A percentile compares a stretch with the other conserved stretches of the same genome.
Conservation (phyloP, 225 moss, liverwort and hornwort genomes). For the Sphagnum tenellum region DNA sequence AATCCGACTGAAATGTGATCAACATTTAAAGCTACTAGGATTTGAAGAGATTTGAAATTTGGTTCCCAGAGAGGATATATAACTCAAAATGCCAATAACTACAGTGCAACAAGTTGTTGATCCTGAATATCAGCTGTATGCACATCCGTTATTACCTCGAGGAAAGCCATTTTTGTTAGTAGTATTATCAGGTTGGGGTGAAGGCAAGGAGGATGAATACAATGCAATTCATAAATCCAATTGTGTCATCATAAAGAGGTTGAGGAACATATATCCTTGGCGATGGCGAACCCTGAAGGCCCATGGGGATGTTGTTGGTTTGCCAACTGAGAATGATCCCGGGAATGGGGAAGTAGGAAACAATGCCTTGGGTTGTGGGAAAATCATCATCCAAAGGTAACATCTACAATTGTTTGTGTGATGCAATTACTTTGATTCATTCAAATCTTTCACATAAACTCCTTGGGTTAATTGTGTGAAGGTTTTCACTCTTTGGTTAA, state of each 20-base stretch:
- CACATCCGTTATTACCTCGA: slow-evolving; percentile 34
- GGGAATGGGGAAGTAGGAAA: slow-evolving; percentile 82
- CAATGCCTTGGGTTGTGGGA: slow-evolving; percentile 76
- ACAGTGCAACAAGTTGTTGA: slow-evolving; percentile 26
- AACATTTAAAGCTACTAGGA: too few relatives aligned
- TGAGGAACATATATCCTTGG: slow-evolving; percentile 35
- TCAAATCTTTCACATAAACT: too few relatives aligned
- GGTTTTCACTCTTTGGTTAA: too few relatives aligned
- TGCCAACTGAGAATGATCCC: slow-evolving; percentile 43
- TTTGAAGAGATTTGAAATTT: too few relatives aligned
- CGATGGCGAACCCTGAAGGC: slow-evolving; percentile 74
- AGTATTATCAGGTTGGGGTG: slow-evolving; percentile 67
- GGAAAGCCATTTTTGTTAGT: slow-evolving; percentile 52
- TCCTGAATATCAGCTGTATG: slow-evolving; percentile 21
- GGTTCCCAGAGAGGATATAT: too few relatives aligned
- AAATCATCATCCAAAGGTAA: slow-evolving; percentile 68
- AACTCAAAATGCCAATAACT: slow-evolving; percentile 15
- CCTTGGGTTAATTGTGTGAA: too few relatives aligned
- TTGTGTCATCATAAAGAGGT: slow-evolving; percentile 34
- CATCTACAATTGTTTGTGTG: too few relatives aligned
- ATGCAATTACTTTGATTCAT: too few relatives aligned
- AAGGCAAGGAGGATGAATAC: slow-evolving; percentile 62
- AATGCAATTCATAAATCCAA: slow-evolving; percentile 59
- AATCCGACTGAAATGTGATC: too few relatives aligned
- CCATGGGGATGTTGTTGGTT: slow-evolving; percentile 73